These are phyloP conservation scores for Hanseniaspora pseudoguilliermondii DNA, from an alignment of 805 yeast genomes.

Conservation along the genomic window DNA sequence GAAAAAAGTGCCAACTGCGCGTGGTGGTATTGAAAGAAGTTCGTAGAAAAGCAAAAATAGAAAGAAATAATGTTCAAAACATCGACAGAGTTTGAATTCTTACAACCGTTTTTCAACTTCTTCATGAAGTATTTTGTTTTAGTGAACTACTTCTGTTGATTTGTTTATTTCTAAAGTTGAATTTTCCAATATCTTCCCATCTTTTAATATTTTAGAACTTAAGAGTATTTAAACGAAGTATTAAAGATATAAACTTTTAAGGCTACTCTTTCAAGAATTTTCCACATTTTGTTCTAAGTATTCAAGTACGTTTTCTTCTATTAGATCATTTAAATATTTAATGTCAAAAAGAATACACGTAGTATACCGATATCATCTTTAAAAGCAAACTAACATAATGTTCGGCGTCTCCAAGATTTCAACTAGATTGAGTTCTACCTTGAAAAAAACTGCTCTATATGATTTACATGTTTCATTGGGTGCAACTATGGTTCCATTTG, in stretches of 20 bases:
- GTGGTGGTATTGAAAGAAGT: neutral
- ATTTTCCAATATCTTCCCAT: too few relatives aligned
- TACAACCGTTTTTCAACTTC: neutral
- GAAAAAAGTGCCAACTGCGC: neutral
- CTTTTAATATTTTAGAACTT: too few relatives aligned
- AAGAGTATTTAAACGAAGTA: too few relatives aligned
- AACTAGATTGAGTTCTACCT: constrained; percentile 26
- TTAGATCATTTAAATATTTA: too few relatives aligned
- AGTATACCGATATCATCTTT: neutral
- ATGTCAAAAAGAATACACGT: neutral
- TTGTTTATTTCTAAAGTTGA: too few relatives aligned
- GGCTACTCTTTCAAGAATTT: too few relatives aligned
- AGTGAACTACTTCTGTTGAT: too few relatives aligned
- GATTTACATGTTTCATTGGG: constrained; percentile 66
- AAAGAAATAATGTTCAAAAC: too few relatives aligned
- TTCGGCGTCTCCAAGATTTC: constrained; percentile 8
- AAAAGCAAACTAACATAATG: neutral
- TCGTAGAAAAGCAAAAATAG: neutral
- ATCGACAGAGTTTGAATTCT: neutral
- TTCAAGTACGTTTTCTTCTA: too few relatives aligned
- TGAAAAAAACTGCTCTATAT: constrained; percentile 64
- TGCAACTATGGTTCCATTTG: constrained; percentile 90
- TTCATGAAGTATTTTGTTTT: neutral
- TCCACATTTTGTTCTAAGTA: too few relatives aligned
- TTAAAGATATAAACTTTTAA: too few relatives aligned